Evolutionary conservation across 805 yeast species (phyloP), one percentile per base, ranked within the genome.

Genomic region (Saccharomycopsis capsularis): DNA sequence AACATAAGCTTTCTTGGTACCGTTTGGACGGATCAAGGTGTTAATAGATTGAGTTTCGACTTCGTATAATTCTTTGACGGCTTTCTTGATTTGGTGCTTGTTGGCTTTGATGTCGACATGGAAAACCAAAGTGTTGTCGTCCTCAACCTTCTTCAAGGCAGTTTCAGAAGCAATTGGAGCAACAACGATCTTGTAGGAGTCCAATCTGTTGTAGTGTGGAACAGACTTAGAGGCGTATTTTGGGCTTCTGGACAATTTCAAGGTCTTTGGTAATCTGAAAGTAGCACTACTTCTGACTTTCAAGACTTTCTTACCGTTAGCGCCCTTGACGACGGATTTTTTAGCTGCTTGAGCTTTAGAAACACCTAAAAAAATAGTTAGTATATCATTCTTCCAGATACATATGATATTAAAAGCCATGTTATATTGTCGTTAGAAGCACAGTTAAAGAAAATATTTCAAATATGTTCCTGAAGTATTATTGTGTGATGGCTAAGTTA

Each of bases 1-100:
- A 71, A 93, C 91, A 82, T 85, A 93, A 71, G 99, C 99, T 84
- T 93, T 93, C 88, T 93, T 93, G 79, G 97, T 85, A 75, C 99
- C 99, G 76, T 93, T 90, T 73, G 99, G 97, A 79, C 95, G 88
- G 69, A 93, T 77, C 73, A 93, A 81, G 64, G 99, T 93, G 91
- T 93, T 90, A 70, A 93, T 89, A 75, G 86, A 79, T 67, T 74
- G 77, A 63, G 85, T 93, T 62, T 93, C 98, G 68, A 91, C 98
- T 69, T 86, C 90, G 82, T 91, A 93, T 70, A 93, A 82, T 77
- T 89, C 95, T 83, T 93, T 91, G 68, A 93, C 95, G 62, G 99
- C 99, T 67, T 82, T 78, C 82, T 90, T 91, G 81, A 93, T 93
- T 79, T 91, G 98, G 78, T 84, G 74, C 82, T 93, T 93, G 96